phyloP scores from a whole-genome alignment of 495 filamentous ascomycete species.

The Daldinia childiae region DNA sequence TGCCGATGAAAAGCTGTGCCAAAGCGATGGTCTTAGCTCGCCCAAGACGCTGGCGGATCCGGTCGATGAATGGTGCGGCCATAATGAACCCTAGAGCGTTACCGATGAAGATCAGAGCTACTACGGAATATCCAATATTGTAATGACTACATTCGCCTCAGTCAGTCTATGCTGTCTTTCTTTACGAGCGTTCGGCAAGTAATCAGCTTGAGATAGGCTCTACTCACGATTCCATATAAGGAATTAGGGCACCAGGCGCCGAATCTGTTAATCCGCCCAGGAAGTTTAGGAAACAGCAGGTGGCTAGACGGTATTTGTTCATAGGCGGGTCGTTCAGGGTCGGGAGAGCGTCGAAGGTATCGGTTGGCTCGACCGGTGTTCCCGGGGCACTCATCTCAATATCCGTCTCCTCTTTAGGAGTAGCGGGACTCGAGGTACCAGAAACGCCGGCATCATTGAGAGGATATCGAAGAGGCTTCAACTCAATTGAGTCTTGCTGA shows the following conservation, averaged over 20 bases:
- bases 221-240: slow-evolving; percentile 69
- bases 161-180: slow-evolving; percentile 4
- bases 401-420: slow-evolving; percentile 58
- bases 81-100: slow-evolving; percentile 80
- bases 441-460: slow-evolving; percentile 35
- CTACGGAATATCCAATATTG: slow-evolving; percentile 73
- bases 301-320: slow-evolving; percentile 59
- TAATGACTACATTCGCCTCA: slow-evolving; percentile 59
- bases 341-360: slow-evolving; percentile 57
- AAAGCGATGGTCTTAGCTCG: slow-evolving; percentile 69
- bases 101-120: slow-evolving; percentile 82
- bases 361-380: slow-evolving; percentile 48
- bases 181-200: not conserved
- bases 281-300: slow-evolving; percentile 63
- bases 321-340: slow-evolving; percentile 63
- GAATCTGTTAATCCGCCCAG: slow-evolving; percentile 69
- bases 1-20: slow-evolving; percentile 58
- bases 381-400: slow-evolving; percentile 63
- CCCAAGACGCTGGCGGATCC: slow-evolving; percentile 66
- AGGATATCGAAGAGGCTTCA: slow-evolving; percentile 39
- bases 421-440: slow-evolving; percentile 41
- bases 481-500: slow-evolving; percentile 47
- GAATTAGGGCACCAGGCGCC: slow-evolving; percentile 77
- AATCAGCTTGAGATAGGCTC: not conserved
- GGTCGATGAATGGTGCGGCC: slow-evolving; percentile 72